Evolutionary conservation across 192 early-diverging fungal species (phyloP).

Genomic region (Gaertneriomyces sp.): DNA sequence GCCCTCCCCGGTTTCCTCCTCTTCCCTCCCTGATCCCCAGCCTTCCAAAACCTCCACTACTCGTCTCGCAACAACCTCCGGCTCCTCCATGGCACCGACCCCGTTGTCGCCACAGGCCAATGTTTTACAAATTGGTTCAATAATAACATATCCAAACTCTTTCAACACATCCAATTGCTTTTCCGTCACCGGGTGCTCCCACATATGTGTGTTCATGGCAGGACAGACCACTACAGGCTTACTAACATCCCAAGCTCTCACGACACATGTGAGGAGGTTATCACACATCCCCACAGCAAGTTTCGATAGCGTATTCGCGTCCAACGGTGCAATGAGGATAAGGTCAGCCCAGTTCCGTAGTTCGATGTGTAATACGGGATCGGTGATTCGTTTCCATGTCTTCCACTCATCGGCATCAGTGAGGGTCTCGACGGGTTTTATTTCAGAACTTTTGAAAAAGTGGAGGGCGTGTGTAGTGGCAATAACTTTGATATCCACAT

Average conservation of each 20-base stretch:
- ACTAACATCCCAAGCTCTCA: conserved; percentile 81
- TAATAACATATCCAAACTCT: conserved; percentile 60
- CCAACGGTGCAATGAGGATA: conserved; percentile 82
- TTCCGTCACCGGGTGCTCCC: conserved; percentile 84
- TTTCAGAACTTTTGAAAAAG: conserved; percentile 70
- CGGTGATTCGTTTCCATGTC: conserved; percentile 75
- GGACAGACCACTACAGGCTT: conserved; percentile 78
- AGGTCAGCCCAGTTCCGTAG: conserved; percentile 94
- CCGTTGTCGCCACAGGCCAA: conserved; percentile 91
- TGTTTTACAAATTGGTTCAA: conserved; percentile 75
- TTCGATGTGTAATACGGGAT: conserved; percentile 94
- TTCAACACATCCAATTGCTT: conserved; percentile 59
- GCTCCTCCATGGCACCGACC: conserved; percentile 86
- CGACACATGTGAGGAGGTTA: conserved; percentile 85
- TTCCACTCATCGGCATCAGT: conserved; percentile 90
- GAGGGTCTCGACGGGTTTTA: conserved; percentile 45
- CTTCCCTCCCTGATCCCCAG: too few relatives aligned
- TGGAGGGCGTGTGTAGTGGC: conserved; percentile 78
- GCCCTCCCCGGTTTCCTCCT: too few relatives aligned
- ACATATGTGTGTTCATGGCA: conserved; percentile 99
- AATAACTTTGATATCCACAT: conserved; percentile 73
- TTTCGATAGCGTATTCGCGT: conserved; percentile 93
- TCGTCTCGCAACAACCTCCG: conserved; percentile 50
- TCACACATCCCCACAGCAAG: conserved; percentile 88
- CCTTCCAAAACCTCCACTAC: conserved; percentile 1